Percentiles rank a stretch among this genome's conserved stretches.
These are phyloP conservation scores for Ziziphus jujuba DNA, from an alignment of 306 rosid species.

Conservation along the genomic window DNA sequence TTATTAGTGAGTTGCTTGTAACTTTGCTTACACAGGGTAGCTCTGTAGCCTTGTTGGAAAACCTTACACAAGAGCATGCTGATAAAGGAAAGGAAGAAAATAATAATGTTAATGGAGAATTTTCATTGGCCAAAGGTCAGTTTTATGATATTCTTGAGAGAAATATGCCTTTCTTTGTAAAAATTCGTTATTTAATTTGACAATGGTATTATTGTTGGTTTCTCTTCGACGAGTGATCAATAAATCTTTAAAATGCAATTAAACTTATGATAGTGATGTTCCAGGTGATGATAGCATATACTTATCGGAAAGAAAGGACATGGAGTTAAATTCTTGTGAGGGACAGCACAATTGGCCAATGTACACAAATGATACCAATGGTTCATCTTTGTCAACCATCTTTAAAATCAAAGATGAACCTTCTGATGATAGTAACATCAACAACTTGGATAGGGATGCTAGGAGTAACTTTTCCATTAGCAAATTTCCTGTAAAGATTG, in stretches of 20 bases:
- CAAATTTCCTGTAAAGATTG: constrained; percentile 47
- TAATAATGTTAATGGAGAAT: constrained; percentile 25
- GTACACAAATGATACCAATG: constrained; percentile 29
- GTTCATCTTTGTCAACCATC: constrained; percentile 35
- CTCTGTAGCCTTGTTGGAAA: constrained; percentile 28
- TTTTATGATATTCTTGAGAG: constrained; percentile 32
- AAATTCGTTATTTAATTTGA: constrained; percentile 29
- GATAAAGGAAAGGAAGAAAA: constrained; percentile 29
- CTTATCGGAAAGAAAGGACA: constrained; percentile 24
- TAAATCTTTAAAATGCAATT: constrained; percentile 9
- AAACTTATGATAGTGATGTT: constrained; percentile 20
- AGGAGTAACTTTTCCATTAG: constrained; percentile 30
- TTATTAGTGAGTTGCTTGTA: constrained; percentile 14
- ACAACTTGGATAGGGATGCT: constrained; percentile 30
- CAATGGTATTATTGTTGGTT: constrained; percentile 15
- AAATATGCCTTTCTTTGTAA: constrained; percentile 17
- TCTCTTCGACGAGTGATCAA: constrained; percentile 21
- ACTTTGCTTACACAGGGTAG: constrained; percentile 39
- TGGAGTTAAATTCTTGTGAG: constrained; percentile 40
- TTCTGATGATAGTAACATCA: constrained; percentile 35
- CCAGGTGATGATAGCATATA: constrained; percentile 30
- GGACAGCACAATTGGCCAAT: constrained; percentile 33
- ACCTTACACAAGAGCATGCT: constrained; percentile 27
- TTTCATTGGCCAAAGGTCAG: constrained; percentile 19
- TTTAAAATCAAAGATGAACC: constrained; percentile 70